These are phyloP conservation scores for Arachnomyces sp. DNA, from an alignment of 2,329 filamentous ascomycete genomes.

Conservation along the genomic window DNA sequence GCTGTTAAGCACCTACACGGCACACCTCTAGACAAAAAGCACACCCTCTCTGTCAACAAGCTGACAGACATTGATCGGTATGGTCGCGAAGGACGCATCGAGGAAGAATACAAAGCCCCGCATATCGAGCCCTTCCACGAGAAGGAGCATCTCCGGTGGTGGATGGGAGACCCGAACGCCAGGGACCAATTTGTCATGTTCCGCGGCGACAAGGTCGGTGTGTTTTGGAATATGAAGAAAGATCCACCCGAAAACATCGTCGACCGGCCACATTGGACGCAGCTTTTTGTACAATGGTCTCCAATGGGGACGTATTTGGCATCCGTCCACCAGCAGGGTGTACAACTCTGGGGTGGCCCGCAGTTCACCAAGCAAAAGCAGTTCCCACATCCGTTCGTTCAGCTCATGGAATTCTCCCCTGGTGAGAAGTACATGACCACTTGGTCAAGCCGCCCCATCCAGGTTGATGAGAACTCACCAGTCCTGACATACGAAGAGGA, in stretches of 20 bases:
- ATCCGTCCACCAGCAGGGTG: conserved; percentile 90
- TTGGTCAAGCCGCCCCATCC: conserved; percentile 91
- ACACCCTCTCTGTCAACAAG: conserved; percentile 94
- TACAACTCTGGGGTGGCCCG: conserved; percentile 90
- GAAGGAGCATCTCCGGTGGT: conserved; percentile 91
- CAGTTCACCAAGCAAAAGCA: conserved; percentile 86
- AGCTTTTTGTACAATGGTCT: conserved; percentile 97
- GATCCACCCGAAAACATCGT: conserved; percentile 81
- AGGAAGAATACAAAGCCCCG: conserved; percentile 80
- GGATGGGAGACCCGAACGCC: conserved; percentile 79
- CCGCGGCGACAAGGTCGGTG: conserved; percentile 80
- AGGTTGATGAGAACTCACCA: conserved; percentile 77
- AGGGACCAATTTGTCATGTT: conserved; percentile 96
- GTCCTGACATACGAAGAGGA: conserved; percentile 85
- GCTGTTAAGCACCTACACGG: conserved; percentile 83
- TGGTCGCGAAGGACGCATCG: conserved; percentile 83
- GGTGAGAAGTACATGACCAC: conserved; percentile 88
- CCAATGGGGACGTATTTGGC: conserved; percentile 88
- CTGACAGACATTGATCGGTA: conserved; percentile 95
- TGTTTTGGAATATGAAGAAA: conserved; percentile 98
- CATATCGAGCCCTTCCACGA: conserved; percentile 76
- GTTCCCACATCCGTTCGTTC: conserved; percentile 91
- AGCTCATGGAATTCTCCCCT: conserved; percentile 92
- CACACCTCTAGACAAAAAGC: conserved; percentile 88
- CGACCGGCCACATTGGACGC: conserved; percentile 92